Percentiles rank a stretch among this genome's conserved stretches.
Evolutionary conservation across 331 rosid genomes (phyloP).

Genomic region (Quercus lobata): DNA sequence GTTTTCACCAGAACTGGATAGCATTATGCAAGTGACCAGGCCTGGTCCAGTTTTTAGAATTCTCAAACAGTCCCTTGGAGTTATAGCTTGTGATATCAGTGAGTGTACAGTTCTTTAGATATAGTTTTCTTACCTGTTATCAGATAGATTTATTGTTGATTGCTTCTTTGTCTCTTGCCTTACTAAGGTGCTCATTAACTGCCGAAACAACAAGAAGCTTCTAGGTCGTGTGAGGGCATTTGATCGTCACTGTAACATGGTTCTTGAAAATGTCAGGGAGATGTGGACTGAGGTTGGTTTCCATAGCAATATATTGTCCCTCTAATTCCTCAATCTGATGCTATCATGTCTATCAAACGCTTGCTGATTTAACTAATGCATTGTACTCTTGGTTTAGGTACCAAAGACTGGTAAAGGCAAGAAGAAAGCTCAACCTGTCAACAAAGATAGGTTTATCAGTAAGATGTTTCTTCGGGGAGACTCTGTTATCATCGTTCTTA

Average conservation of each 20-base stretch:
- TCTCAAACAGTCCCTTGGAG: background rate
- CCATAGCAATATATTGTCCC: background rate
- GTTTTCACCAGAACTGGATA: background rate
- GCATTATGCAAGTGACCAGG: background rate
- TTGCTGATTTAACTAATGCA: background rate
- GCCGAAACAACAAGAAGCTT: constrained; percentile 89
- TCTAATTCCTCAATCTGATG: background rate
- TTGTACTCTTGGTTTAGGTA: constrained; percentile 32
- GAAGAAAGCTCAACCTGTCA: constrained; percentile 90
- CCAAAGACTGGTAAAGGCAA: constrained; percentile 92
- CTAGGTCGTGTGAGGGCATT: constrained; percentile 94
- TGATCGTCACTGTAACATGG: constrained; percentile 96
- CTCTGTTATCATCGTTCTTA: constrained; percentile 83
- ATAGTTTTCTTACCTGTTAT: no score
- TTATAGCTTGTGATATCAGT: background rate
- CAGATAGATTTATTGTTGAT: background rate
- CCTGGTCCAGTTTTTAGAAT: constrained; percentile 6
- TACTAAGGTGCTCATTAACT: constrained; percentile 72
- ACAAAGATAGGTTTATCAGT: constrained; percentile 94
- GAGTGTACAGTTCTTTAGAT: background rate
- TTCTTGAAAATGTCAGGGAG: constrained; percentile 93
- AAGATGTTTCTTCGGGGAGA: constrained; percentile 94
- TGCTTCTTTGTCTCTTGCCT: background rate
- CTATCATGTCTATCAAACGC: background rate
- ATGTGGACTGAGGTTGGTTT: constrained; percentile 97